Base-by-base conservation (phyloP, 2,329 filamentous ascomycete genomes). In the Aureobasidium musti region DNA sequence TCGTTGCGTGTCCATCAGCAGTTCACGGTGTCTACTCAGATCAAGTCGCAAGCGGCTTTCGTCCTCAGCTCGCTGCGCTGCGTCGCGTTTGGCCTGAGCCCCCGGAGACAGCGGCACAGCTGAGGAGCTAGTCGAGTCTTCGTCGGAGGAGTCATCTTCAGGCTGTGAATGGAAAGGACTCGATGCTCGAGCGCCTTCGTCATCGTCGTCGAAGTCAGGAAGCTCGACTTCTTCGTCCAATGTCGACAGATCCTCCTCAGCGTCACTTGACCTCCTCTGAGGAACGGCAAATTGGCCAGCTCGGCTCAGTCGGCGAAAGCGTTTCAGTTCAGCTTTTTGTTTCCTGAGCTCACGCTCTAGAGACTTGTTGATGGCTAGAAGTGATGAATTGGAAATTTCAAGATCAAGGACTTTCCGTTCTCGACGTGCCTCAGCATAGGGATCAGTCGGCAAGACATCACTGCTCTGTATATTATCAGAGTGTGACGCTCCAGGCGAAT, bases 371-470 rank as follows among this genome's bases (percentile, higher is more conserved):
- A 99, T 98, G 47, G 95, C 95, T 66, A 97, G 86, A 3, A 99
- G 84, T 1, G 93, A 97, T 1, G 92, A 95, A 74, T 99, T 99
- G 65, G 91, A 97, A 70, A 99, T 99, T 76, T 99, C 92, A 6
- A 99, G 82, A 76, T 99, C 95, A 71, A 98, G 86, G 0, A 99
- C 93, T 80, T 98, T 99, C 68, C 95, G 87, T 77, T 98, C 95
- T 41, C 92, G 86, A 35, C 95, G 87, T 17, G 95, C 95, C 75
- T 92, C 95, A n/a, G 90, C 86, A 13, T 95, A 92, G 7, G 92
- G 82, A 68, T 96, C 92, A 11, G 49, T 13, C 69, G 87, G 90
- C 68, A 90, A 81, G 8, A 87, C 5, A 35, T 53, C 47, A 19
- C 21, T 26, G 6, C 17, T n/a, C n/a, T 13, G 30, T 10, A 17